Percentiles rank a stretch among this genome's conserved stretches.
Evolutionary conservation across 129 eudicot species (phyloP).

Genomic region (Sambucus nigra): DNA sequence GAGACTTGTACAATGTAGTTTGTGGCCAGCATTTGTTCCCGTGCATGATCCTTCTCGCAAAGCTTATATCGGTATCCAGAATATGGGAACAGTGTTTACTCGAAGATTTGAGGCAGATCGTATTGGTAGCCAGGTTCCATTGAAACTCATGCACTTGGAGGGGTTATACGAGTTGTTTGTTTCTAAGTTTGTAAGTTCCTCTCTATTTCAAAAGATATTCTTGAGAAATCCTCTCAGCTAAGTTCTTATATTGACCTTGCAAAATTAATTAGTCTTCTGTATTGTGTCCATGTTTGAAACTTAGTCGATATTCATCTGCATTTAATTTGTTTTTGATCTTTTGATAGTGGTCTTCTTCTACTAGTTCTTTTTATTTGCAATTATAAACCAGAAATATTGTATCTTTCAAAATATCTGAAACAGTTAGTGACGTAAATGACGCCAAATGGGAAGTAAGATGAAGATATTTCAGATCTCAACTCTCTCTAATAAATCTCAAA

Average conservation of each 20-base stretch:
- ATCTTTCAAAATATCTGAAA: background rate
- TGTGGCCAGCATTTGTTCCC: slow-evolving; percentile 99
- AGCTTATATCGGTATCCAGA: slow-evolving; percentile 95
- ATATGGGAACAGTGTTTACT: slow-evolving; percentile 89
- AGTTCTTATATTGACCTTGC: slow-evolving; percentile 5
- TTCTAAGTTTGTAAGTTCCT: slow-evolving; percentile 76
- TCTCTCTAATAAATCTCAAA: too few relatives aligned
- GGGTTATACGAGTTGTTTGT: slow-evolving; percentile 88
- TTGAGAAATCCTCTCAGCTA: background rate
- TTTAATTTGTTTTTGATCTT: too few relatives aligned
- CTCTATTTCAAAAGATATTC: background rate
- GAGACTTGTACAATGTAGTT: slow-evolving; percentile 34
- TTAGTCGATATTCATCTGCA: background rate
- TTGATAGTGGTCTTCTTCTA: too few relatives aligned
- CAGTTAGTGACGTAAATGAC: background rate
- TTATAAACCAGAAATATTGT: background rate
- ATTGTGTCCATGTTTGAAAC: background rate
- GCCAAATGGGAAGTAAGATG: too few relatives aligned
- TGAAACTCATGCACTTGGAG: slow-evolving; percentile 97
- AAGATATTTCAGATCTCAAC: too few relatives aligned
- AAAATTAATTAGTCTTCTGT: background rate
- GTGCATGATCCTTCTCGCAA: slow-evolving; percentile 87
- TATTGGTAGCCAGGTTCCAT: slow-evolving; percentile 88
- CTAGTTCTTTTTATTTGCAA: background rate
- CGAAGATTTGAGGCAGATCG: slow-evolving; percentile 94